Evolutionary conservation across 495 filamentous ascomycete genomes (phyloP).

Genomic region (Cladorrhinum samala): DNA sequence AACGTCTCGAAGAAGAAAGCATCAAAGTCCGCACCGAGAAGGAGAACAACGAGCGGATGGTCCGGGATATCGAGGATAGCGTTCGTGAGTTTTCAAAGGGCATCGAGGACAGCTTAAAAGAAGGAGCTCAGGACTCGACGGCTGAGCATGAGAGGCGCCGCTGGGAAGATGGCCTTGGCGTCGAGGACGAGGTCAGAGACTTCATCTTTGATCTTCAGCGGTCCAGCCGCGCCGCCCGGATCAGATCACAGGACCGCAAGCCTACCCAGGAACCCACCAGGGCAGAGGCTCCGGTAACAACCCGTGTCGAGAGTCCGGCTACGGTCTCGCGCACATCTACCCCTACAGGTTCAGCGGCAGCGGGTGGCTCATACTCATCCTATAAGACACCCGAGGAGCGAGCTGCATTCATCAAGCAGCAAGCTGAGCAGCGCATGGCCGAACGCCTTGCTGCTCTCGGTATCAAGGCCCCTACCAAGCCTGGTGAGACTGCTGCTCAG

Average conservation of each 20-base stretch:
- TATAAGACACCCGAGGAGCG: conserved; percentile 88
- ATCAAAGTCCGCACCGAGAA: conserved; percentile 71
- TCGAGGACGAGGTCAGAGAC: conserved; percentile 92
- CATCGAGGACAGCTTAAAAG: conserved; percentile 81
- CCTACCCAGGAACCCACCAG: conserved; percentile 40
- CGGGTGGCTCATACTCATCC: conserved; percentile 60
- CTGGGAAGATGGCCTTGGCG: conserved; percentile 95
- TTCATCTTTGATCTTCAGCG: conserved; percentile 96
- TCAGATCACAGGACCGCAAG: conserved; percentile 63
- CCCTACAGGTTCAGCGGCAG: conserved; percentile 34
- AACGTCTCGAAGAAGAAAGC: conserved; percentile 81
- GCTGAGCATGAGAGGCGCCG: conserved; percentile 83
- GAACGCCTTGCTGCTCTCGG: conserved; percentile 92
- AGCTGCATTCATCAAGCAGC: conserved; percentile 92
- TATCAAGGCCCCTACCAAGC: conserved; percentile 67
- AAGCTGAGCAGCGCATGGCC: conserved; percentile 96
- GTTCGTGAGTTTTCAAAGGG: conserved; percentile 81
- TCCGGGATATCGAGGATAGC: conserved; percentile 92
- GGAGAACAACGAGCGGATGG: conserved; percentile 94
- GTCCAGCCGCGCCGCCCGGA: conserved; percentile 64
- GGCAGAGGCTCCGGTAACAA: conserved; percentile 34
- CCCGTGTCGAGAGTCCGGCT: conserved; percentile 34
- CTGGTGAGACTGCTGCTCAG: conserved; percentile 73
- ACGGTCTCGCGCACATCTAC: conserved; percentile 40
- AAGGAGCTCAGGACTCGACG: conserved; percentile 59